Evolutionary conservation across 768 basidiomycete genomes (phyloP), one percentile per base, ranked within the genome.

Genomic region (Filobasidium wieringae): DNA sequence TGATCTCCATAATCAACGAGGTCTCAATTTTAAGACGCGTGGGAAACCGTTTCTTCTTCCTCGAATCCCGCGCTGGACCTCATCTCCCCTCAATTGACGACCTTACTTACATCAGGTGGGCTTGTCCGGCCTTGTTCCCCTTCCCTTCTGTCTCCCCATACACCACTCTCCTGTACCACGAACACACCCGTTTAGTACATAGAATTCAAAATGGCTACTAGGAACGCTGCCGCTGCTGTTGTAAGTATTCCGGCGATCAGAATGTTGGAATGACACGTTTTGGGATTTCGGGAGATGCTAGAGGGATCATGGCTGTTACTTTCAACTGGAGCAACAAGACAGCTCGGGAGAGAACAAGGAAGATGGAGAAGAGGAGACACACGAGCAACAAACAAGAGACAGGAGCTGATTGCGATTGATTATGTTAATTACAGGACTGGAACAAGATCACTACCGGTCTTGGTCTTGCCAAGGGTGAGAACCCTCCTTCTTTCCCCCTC

Each of bases 381-480:
- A n/a, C 14, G 14, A 26, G 27, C 26, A 17, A 30, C 8, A 30
- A 15, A n/a, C 22, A 15, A 24, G 24, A 33, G 15, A 1, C n/a
- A 22, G 15, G 27, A 2, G n/a, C 15, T 19, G 2, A 30, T 27
- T 19, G 50, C 12, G 12, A 2, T 7, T 27, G 50, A 51, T 45
- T 47, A 19, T 15, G 15, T n/a, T 36, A 3, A 7, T 47, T 15
- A 14, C 30, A 74, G 72, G 74, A 75, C 63, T 75, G 72, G 71
- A 66, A 69, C 63, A 72, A 72, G 62, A 73, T 75, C 68, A 69
- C 70, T 64, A 61, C 65, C 40, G 62, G 64, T 61, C 70, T 75
- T 56, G 75, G 75, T 24, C 66, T 77, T 49, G 73, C 66, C 62
- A 75, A 75, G 65, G 67, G 70, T 68, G 24, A 51, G 63, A 8